Base-by-base conservation (phyloP, 805 yeast species). In the Babjeviella inositovora region DNA sequence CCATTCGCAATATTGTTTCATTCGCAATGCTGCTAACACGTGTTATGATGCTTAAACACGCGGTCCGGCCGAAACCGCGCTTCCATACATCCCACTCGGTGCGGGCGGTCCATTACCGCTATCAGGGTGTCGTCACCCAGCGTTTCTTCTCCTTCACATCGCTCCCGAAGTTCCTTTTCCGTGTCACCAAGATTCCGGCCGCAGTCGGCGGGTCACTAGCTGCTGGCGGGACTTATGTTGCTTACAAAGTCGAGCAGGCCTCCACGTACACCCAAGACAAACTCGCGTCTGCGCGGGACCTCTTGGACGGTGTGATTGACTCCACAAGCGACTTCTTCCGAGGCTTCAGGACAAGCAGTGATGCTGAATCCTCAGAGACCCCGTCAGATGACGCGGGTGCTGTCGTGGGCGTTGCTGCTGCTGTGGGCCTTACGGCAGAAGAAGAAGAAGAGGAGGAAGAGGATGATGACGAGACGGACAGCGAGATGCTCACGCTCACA, bases 161-260 rank as follows among this genome's bases (percentile, higher is more conserved):
- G 2, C 27, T 59, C 8, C 73, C 74, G 13, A 71, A 63, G 39
- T 44, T 71, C 0, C 49, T 74, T 5, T 62, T 64, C 1, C 63
- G 62, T 25, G 57, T 62, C 1, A 54, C 67, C 1, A 65, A 62
- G 31, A 44, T 75, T 2, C 95, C 96, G 0, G 87, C 82, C 1
- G 74, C 74, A 31, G 52, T 84, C 1, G 97, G 96, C 2, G 85
- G 93, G 6, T 84, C 93, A 0, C 47, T 84, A 17, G 95, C 93
- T 3, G 97, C 96, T 7, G 94, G 93, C 6, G 93, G 94, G 1
- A 75, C 93, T 3, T 90, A 84, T 41, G 72, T 87, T 23, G 82
- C 85, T 11, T 85, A 85, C 45, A 87, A 90, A 44, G 77, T 85
- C 7, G 92, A 84, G 25, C 92, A 87, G 45, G 93, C 93, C 1